Evolutionary conservation across 371 early-diverging fungal species (phyloP), one percentile per base, ranked within the genome.

Genomic region (Mucor ambiguus): DNA sequence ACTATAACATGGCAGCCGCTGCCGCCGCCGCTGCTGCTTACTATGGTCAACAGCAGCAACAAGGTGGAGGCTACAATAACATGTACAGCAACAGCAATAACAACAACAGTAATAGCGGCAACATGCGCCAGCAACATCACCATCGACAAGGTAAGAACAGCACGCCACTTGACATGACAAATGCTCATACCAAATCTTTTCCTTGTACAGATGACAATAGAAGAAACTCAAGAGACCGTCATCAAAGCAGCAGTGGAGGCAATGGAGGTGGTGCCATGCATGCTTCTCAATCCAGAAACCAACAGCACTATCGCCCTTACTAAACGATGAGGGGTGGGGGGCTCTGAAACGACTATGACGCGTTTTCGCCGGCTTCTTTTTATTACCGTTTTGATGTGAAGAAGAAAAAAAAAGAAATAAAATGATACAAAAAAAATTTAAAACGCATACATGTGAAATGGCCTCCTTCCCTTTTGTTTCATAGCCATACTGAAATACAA

Each of bases 221-320:
- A n/a, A 63, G 63, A 38, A 26, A 38, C 24, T 62, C 63, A 57
- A 62, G 65, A 68, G 59, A 60, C 61, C 63, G 63, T 12, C 58
- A 58, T 30, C 58, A 58, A 10, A 18, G 41, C 18, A 38, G 56
- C 24, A 37, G 57, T 60, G 63, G 69, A 7, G 63, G 74, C 29
- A 37, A 43, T 63, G 65, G 69, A 18, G 66, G 74, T 26, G 81
- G 81, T 16, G 75, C 78, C 22, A 57, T 78, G 24, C 77, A 81
- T 73, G 75, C 78, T n/a, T 74, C 78, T 37, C 74, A 73, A 32
- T 66, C 71, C 41, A 73, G 76, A 66, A 80, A 68, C 35, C 76
- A 70, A 35, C 68, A 68, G 29, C 75, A 74, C 46, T 75, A 81
- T 44, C 76, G 78, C 30, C 81, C 81, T 22, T 81, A 81, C 55